Conservation (phyloP, 2,329 filamentous ascomycete genomes). For the Pseudofabraea citricarpa region DNA sequence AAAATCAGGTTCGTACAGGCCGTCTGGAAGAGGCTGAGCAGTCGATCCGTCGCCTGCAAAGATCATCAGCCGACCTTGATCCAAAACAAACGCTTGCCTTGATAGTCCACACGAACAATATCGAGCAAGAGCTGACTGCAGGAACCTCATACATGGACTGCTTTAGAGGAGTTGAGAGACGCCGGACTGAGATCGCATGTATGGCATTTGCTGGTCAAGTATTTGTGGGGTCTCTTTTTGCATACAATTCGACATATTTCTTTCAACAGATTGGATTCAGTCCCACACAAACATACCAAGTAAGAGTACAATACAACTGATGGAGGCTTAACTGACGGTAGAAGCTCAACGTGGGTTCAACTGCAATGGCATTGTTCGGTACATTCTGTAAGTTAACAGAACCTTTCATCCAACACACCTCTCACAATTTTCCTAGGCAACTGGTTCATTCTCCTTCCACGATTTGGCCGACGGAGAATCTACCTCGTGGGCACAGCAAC, state of each 20-base stretch:
- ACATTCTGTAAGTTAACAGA: slow-evolving; percentile 21
- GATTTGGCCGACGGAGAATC: slow-evolving; percentile 43
- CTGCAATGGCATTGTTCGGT: slow-evolving; percentile 38
- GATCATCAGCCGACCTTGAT: slow-evolving; percentile 6
- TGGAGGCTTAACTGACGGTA: too few relatives aligned
- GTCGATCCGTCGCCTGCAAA: slow-evolving; percentile 28
- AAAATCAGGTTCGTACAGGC: slow-evolving; percentile 7
- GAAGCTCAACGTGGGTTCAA: slow-evolving; percentile 35
- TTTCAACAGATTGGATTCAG: slow-evolving; percentile 49
- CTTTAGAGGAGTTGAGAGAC: slow-evolving; percentile 38
- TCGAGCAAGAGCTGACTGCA: slow-evolving; percentile 38
- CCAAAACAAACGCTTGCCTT: slow-evolving; percentile 32
- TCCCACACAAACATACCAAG: slow-evolving; percentile 35
- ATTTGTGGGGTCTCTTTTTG: slow-evolving; percentile 55
- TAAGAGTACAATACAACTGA: neutral
- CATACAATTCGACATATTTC: slow-evolving; percentile 57
- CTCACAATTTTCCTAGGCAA: slow-evolving; percentile 25
- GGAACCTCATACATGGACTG: slow-evolving; percentile 43
- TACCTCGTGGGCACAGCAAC: slow-evolving; percentile 43
- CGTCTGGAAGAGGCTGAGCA: slow-evolving; percentile 36
- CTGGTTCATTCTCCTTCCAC: slow-evolving; percentile 40
- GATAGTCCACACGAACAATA: slow-evolving; percentile 49
- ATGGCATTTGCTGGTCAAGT: slow-evolving; percentile 60
- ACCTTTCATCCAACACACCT: neutral
- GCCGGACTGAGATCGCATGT: slow-evolving; percentile 45